Percentiles rank a stretch among this genome's conserved stretches.
Conservation (phyloP, 768 basidiomycete species). For the Psilocybe subaeruginosa region DNA sequence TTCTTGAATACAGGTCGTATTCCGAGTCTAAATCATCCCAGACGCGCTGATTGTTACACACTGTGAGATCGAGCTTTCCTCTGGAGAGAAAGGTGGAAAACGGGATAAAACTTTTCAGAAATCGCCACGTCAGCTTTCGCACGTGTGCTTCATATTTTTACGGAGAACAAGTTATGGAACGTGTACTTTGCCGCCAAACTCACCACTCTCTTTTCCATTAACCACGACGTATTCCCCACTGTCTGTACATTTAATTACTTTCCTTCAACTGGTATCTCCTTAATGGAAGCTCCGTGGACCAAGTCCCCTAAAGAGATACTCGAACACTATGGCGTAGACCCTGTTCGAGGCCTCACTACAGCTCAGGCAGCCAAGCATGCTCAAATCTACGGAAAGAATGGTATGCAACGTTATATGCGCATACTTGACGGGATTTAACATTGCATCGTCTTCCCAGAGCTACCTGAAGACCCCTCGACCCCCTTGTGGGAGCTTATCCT, state of each 20-base stretch:
- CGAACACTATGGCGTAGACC: slow-evolving; percentile 72
- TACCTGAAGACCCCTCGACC: slow-evolving; percentile 91
- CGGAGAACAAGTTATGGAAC: slow-evolving; percentile 7
- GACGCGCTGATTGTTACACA: slow-evolving; percentile 11
- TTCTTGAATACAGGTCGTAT: slow-evolving; percentile 5
- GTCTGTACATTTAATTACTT: slow-evolving; percentile 1
- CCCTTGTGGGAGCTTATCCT: slow-evolving; percentile 93
- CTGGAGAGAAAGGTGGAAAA: slow-evolving; percentile 18
- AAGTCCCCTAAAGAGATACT: slow-evolving; percentile 68
- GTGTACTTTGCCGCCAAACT: slow-evolving; percentile 11
- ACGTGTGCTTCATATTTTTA: slow-evolving; percentile 35
- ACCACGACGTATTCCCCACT: slow-evolving; percentile 8
- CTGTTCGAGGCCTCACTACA: slow-evolving; percentile 60
- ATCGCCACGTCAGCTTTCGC: slow-evolving; percentile 45
- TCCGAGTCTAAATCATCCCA: slow-evolving; percentile 10
- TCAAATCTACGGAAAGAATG: slow-evolving; percentile 85
- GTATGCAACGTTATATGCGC: slow-evolving; percentile 37
- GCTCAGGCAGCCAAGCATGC: slow-evolving; percentile 75
- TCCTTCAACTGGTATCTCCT: slow-evolving; percentile 24
- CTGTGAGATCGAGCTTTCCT: slow-evolving; percentile 15
- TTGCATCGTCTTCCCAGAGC: slow-evolving; percentile 50
- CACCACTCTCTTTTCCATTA: slow-evolving; percentile 8
- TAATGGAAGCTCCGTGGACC: slow-evolving; percentile 83
- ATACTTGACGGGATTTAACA: neutral
- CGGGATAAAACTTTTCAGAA: slow-evolving; percentile 15